A percentile compares a stretch with the other conserved stretches of the same genome.
Evolutionary conservation across 495 filamentous ascomycete genomes (phyloP).

Genomic region (Neurospora sp.): DNA sequence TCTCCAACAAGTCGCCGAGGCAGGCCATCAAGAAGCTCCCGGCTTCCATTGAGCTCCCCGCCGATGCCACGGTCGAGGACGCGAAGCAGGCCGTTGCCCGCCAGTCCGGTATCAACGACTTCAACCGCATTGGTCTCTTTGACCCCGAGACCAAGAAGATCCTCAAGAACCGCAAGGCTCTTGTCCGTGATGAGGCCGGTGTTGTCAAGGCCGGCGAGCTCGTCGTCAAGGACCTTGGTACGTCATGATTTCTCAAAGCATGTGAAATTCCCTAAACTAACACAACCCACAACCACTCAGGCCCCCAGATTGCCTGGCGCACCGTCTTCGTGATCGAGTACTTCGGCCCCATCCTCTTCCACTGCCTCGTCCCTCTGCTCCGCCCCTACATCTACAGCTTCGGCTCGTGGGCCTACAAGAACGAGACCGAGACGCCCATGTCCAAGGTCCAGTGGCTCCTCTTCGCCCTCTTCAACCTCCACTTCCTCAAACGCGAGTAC

Average conservation of each 20-base stretch:
- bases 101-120: slow-evolving; percentile 35
- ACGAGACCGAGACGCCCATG: slow-evolving; percentile 29
- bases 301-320: slow-evolving; percentile 85
- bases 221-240: slow-evolving; percentile 90
- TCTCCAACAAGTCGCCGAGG: slow-evolving; percentile 33
- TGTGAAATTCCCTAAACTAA: slow-evolving; percentile 1
- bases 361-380: slow-evolving; percentile 54
- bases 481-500: slow-evolving; percentile 92
- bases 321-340: slow-evolving; percentile 95
- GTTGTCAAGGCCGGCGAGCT: slow-evolving; percentile 61
- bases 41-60: slow-evolving; percentile 49
- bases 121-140: slow-evolving; percentile 57
- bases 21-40: slow-evolving; percentile 67
- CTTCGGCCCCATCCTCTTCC: slow-evolving; percentile 85
- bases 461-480: slow-evolving; percentile 58
- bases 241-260: slow-evolving; percentile 12
- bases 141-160: slow-evolving; percentile 59
- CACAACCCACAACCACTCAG: slow-evolving; percentile 31
- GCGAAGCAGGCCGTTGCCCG: slow-evolving; percentile 40
- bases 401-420: slow-evolving; percentile 38
- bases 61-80: slow-evolving; percentile 52
- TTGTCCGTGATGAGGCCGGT: slow-evolving; percentile 50
- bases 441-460: slow-evolving; percentile 61
- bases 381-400: slow-evolving; percentile 65
- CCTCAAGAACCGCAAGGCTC: slow-evolving; percentile 45